These are phyloP conservation scores for Lentinula edodes DNA, from an alignment of 768 basidiomycete species.

Conservation along the genomic window DNA sequence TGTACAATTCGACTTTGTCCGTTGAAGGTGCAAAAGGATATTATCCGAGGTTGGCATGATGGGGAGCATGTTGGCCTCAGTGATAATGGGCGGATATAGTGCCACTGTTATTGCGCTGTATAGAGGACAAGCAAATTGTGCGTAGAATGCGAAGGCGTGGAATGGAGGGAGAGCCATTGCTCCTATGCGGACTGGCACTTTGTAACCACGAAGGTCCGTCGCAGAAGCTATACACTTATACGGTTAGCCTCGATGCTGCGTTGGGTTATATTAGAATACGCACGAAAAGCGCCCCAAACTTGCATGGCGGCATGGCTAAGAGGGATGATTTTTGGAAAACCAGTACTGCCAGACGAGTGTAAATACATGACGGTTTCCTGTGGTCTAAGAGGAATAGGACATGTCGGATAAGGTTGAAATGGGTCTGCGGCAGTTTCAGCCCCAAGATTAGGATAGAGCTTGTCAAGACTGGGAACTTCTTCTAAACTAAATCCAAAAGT, in stretches of 20 bases:
- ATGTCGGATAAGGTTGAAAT: background rate
- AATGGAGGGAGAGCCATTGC: conserved; percentile 27
- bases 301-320: conserved; percentile 16
- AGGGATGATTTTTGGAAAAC: conserved; percentile 30
- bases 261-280: background rate
- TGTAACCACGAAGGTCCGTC: conserved; percentile 10
- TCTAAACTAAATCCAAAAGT: background rate
- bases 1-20: conserved; percentile 16
- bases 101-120: conserved; percentile 13
- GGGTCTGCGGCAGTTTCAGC: conserved; percentile 10
- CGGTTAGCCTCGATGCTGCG: background rate
- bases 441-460: conserved; percentile 21
- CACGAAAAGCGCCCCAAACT: conserved; percentile 16
- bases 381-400: background rate
- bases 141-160: conserved; percentile 22
- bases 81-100: conserved; percentile 23
- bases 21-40: conserved; percentile 21
- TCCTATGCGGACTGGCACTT: conserved; percentile 10
- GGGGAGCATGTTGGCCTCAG: conserved; percentile 16
- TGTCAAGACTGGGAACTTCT: background rate
- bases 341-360: conserved; percentile 37
- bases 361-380: conserved; percentile 21
- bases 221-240: background rate
- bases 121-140: conserved; percentile 20
- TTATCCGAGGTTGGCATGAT: conserved; percentile 29